Evolutionary conservation across 352 stramenopile species (phyloP), one percentile per base, ranked within the genome.

Genomic region (Phytophthora sp.): DNA sequence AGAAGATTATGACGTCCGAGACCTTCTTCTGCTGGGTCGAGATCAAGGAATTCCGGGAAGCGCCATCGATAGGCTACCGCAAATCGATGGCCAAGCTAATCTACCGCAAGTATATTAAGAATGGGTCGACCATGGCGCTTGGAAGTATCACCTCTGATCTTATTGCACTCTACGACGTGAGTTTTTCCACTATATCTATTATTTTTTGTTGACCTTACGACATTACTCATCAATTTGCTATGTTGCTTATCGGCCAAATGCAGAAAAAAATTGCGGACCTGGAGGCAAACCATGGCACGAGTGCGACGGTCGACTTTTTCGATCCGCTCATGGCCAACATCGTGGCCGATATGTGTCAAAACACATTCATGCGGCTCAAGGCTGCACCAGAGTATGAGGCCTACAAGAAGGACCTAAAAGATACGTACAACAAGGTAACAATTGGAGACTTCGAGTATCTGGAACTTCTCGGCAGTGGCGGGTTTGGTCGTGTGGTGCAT

Each of bases 401-500:
- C 6, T 91, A 84, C 73, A 90, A 91, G 61, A 87, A 87, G 20
- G 85, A 93, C 44, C 56, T 93, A 42, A 93, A 93, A 42, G 84
- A 95, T 38, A 91, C 84, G 50, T 95, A 95, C 82, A 93, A 93
- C 69, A 92, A 91, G 59, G 84, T 91, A 57, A 93, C 85, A 8
- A 84, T 90, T 39, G 83, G 91, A 51, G 83, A 91, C 50, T 95
- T 93, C 50, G 86, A 95, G 71, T 93, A 91, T 46, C 64, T 95
- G 31, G 86, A 95, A 61, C 65, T 93, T 18, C 81, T 97, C 18
- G 91, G 91, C 12, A 94, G 92, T 62, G 91, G 91, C n/a, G 91
- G 91, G 6, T 98, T 97, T 67, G 91, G 89, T 12, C 89, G 91
- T 15, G 91, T 97, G 11, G 85, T 97, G 15, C 91, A 97, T 58